Base-by-base conservation (phyloP, 768 basidiomycete genomes). In the Xerocomus spinulosus region DNA sequence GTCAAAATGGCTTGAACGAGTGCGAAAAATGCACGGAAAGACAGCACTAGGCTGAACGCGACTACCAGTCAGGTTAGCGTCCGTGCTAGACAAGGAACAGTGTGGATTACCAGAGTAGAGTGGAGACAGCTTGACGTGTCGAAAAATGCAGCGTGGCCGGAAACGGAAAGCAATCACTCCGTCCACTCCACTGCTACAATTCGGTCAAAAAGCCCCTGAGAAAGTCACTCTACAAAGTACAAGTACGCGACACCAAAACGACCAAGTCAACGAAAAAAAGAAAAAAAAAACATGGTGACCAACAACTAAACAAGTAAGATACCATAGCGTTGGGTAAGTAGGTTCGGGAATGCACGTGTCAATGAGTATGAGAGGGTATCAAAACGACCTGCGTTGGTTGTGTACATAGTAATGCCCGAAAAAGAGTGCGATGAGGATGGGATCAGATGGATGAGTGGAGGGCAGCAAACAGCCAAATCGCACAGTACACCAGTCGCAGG, bases 1-100 rank as follows among this genome's bases (percentile, higher is more conserved):
- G 32, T 24, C 28, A 46, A 39, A 28, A 52, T 38, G 46, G 53
- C 34, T 17, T 42, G 44, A 14, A 56, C 5, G 44, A 67, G 53
- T 50, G 60, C 56, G 46, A 60, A 21, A 5, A 39, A 41, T 38
- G 55, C 64, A 49, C 64, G 57, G 41, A 68, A 55, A 42, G 56
- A 23, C 67, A 67, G 67, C 67, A 60, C 65, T 10, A 67, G 56
- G 67, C 67, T 62, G 67, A 68, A 21, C 28, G 55, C 58, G 48
- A 58, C 65, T 67, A 46, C 18, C 3, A 15, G 29, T 25, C 14
- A 23, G 10, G 46, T 66, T 12, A 45, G 46, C 15, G 2, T 5
- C 6, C 3, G 15, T 25, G 21, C 14, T 23, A 7, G 2, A 12
- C 25, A 13, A 26, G 12, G 24, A 15, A 21, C 3, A 3, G 14